Percentiles rank a stretch among this genome's conserved stretches.
These are phyloP conservation scores for Lomentospora prolificans DNA, from an alignment of 2,329 filamentous ascomycete species.

Conservation along the genomic window DNA sequence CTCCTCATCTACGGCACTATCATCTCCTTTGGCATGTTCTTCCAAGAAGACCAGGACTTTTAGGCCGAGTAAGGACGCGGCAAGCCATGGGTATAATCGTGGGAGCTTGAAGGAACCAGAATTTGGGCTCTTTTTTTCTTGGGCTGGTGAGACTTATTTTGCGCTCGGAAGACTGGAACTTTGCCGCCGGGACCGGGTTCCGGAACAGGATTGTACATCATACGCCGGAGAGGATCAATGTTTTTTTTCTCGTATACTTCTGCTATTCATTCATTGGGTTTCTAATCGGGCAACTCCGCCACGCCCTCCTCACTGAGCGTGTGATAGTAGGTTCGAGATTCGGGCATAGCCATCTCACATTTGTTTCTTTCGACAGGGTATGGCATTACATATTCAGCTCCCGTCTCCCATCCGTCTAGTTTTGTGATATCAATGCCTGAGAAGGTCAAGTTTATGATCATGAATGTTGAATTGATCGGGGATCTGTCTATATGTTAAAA, in stretches of 20 bases:
- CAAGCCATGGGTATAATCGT: background rate
- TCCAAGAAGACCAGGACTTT: conserved; percentile 95
- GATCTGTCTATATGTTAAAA: conserved; percentile 4
- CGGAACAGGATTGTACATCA: background rate
- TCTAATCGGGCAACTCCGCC: too few relatives aligned
- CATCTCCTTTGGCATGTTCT: conserved; percentile 97
- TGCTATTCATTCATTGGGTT: too few relatives aligned
- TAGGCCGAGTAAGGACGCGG: conserved; percentile 29
- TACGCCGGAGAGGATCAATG: background rate
- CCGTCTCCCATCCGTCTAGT: background rate
- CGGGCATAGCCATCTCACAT: background rate
- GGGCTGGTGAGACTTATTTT: too few relatives aligned
- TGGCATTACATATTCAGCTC: background rate
- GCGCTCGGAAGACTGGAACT: too few relatives aligned
- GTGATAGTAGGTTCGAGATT: background rate
- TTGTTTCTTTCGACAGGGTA: background rate
- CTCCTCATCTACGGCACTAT: conserved; percentile 96
- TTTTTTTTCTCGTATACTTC: background rate
- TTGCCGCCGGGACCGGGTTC: too few relatives aligned
- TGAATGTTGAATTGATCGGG: conserved; percentile 3
- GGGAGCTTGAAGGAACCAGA: background rate
- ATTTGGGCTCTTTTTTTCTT: background rate
- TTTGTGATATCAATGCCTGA: background rate
- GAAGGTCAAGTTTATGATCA: background rate
- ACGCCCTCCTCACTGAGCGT: too few relatives aligned